These are phyloP conservation scores for Aphanomyces astaci DNA, from an alignment of 352 stramenopile species.

Conservation along the genomic window DNA sequence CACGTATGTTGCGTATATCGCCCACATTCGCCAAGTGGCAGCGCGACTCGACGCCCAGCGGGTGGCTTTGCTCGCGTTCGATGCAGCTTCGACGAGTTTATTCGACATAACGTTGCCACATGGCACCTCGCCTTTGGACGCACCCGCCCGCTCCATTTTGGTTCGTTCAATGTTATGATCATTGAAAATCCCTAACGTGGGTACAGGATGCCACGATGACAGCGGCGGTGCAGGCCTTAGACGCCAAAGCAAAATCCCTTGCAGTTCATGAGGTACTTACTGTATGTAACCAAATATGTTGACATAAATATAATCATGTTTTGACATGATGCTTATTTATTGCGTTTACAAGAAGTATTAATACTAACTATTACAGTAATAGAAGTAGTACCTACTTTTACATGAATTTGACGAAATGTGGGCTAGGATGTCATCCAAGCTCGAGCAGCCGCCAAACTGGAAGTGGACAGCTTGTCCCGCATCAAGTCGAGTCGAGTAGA, in stretches of 20 bases:
- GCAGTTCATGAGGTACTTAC: not conserved
- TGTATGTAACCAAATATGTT: too few relatives aligned
- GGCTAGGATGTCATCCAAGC: not conserved
- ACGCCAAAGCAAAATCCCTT: not conserved
- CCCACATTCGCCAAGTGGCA: not conserved
- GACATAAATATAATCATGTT: too few relatives aligned
- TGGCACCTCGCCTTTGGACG: too few relatives aligned
- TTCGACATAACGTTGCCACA: not conserved
- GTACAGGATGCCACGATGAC: not conserved
- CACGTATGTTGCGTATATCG: not conserved
- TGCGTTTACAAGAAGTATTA: too few relatives aligned
- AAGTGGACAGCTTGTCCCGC: not conserved
- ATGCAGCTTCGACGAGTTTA: not conserved
- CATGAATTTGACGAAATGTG: not conserved
- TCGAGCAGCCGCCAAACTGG: not conserved
- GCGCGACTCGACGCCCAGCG: not conserved
- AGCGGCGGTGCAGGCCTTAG: not conserved
- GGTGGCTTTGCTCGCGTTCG: not conserved
- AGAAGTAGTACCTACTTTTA: too few relatives aligned
- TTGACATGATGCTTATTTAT: too few relatives aligned
- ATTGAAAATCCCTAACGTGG: too few relatives aligned
- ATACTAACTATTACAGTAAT: too few relatives aligned
- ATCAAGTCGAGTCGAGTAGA: not conserved
- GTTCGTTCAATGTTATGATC: too few relatives aligned
- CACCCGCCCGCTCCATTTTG: too few relatives aligned